Percentiles rank a stretch among this genome's conserved stretches.
Conservation (phyloP, 106 monocot genomes). For the Apostasia ramifera region DNA sequence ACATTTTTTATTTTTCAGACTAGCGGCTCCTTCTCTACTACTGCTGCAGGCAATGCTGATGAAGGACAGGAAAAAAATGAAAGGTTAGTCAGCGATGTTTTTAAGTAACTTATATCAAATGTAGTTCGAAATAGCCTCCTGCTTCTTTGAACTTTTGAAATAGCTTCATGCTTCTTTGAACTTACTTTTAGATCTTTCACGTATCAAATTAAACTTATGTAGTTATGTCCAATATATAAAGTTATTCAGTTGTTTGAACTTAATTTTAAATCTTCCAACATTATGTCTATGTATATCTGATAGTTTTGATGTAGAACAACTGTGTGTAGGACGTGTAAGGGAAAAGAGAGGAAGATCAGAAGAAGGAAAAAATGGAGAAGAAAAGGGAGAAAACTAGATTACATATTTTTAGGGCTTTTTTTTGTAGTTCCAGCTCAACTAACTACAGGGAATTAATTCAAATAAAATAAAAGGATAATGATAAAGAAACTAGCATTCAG, state of each 20-base stretch:
- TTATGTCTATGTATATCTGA: not conserved
- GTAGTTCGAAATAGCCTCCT: not conserved
- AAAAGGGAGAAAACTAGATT: no score
- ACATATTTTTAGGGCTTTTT: no score
- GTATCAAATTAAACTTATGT: not conserved
- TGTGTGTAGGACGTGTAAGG: no score
- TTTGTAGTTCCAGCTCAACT: no score
- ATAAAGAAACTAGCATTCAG: no score
- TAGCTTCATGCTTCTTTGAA: no score
- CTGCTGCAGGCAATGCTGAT: not conserved
- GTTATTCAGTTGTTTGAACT: no score
- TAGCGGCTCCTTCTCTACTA: not conserved
- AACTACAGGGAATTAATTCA: no score
- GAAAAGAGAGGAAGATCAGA: no score
- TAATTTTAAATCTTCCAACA: not conserved
- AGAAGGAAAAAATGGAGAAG: no score
- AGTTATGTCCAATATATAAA: not conserved
- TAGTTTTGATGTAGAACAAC: no score
- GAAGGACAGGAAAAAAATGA: slow-evolving; percentile 1
- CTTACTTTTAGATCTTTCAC: not conserved
- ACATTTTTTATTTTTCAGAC: not conserved
- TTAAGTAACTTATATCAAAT: not conserved
- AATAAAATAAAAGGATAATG: no score
- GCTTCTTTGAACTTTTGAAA: not conserved
- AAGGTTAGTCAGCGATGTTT: not conserved